These are phyloP conservation scores for Solanum etuberosum DNA, from an alignment of 257 asterid species.

Conservation along the genomic window DNA sequence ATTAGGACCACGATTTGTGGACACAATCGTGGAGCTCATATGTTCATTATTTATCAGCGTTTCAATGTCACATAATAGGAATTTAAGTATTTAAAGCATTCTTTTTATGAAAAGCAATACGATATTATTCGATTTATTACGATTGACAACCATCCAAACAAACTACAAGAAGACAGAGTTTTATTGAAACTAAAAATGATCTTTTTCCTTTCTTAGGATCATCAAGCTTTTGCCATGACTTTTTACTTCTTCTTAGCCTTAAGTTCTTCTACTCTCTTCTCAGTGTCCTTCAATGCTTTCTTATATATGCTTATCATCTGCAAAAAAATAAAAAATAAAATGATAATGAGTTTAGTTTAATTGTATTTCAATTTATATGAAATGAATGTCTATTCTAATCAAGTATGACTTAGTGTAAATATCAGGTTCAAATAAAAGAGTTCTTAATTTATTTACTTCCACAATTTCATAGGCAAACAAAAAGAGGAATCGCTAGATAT, in stretches of 20 bases:
- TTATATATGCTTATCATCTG: slow-evolving; percentile 66
- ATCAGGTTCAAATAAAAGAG: too few relatives aligned
- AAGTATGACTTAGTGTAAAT: neutral
- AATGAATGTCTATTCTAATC: too few relatives aligned
- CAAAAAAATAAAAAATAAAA: neutral
- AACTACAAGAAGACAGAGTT: neutral
- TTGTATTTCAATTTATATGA: too few relatives aligned
- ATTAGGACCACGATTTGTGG: neutral
- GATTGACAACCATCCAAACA: neutral
- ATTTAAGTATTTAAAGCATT: too few relatives aligned
- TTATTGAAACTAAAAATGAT: neutral
- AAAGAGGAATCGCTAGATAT: too few relatives aligned
- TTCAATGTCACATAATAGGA: neutral
- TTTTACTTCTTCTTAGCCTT: slow-evolving; percentile 32
- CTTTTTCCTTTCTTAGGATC: neutral
- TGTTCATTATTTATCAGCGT: neutral
- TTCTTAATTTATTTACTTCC: too few relatives aligned
- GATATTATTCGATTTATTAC: too few relatives aligned
- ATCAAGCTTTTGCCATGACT: neutral
- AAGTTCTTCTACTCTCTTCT: slow-evolving; percentile 66
- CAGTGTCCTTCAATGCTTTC: slow-evolving; percentile 70
- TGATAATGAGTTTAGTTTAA: too few relatives aligned
- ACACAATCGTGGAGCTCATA: neutral
- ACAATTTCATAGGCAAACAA: too few relatives aligned
- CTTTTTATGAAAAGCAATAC: too few relatives aligned